phyloP scores from a whole-genome alignment of 306 rosid species.

The Vachellia pachyceras region DNA sequence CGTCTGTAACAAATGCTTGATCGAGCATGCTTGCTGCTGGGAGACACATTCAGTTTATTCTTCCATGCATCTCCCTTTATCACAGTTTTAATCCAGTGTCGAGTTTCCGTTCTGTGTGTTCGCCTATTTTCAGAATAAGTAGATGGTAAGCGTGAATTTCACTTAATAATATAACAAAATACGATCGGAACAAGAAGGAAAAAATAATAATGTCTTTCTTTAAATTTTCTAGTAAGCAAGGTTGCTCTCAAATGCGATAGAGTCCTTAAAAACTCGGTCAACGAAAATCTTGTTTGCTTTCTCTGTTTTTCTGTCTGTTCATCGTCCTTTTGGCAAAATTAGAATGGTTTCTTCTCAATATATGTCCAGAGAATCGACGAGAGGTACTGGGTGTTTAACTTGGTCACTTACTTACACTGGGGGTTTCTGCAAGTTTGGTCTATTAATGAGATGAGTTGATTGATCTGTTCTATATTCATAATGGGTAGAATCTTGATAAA shows the following conservation, averaged over 20 bases:
- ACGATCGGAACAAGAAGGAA: too few species aligned
- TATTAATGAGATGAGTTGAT: not conserved
- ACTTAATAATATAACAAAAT: not conserved
- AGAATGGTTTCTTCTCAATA: not conserved
- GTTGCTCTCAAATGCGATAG: not conserved
- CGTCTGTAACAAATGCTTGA: not conserved
- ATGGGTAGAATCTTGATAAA: not conserved
- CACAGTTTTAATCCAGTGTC: constrained; percentile 7
- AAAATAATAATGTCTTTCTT: not conserved
- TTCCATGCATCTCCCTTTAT: constrained; percentile 11
- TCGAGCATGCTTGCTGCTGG: constrained; percentile 28
- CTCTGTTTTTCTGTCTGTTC: not conserved
- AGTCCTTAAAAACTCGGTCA: not conserved
- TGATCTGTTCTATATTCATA: not conserved
- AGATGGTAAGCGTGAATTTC: constrained; percentile 24
- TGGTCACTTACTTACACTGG: not conserved
- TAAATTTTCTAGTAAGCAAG: not conserved
- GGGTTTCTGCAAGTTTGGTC: not conserved
- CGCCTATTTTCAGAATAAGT: constrained; percentile 6
- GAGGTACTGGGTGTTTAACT: not conserved
- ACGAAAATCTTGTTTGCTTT: not conserved
- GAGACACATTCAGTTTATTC: constrained; percentile 14
- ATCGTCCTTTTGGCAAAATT: not conserved
- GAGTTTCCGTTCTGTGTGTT: constrained; percentile 7
- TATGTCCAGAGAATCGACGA: not conserved